Evolutionary conservation across 2,329 filamentous ascomycete genomes (phyloP).

Genomic region (Penicillium hordei): DNA sequence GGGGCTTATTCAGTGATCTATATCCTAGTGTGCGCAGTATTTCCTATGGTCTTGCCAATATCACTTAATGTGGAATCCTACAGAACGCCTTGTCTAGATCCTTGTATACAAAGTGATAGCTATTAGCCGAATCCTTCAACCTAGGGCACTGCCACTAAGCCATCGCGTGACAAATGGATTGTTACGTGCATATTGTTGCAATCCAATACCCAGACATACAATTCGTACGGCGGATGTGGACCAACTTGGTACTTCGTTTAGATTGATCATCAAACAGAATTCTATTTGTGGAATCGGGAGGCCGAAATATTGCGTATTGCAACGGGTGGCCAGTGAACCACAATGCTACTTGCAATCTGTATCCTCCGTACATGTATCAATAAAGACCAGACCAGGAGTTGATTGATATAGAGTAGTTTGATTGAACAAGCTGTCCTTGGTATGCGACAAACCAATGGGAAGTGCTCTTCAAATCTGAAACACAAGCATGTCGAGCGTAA

Average conservation of each 20-base stretch:
- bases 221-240: background rate
- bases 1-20: background rate
- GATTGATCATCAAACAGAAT: background rate
- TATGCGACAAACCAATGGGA: background rate
- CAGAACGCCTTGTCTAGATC: background rate
- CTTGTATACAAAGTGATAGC: background rate
- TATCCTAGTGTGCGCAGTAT: background rate
- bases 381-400: background rate
- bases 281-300: background rate
- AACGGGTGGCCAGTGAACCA: background rate
- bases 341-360: background rate
- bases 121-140: background rate
- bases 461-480: conserved; percentile 1
- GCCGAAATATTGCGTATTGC: background rate
- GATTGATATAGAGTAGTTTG: background rate
- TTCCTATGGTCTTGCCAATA: background rate
- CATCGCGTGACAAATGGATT: background rate
- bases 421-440: background rate
- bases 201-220: background rate
- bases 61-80: background rate
- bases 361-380: background rate
- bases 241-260: background rate
- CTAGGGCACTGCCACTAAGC: background rate
- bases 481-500: background rate
- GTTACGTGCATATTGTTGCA: background rate